Percentiles rank a stretch among this genome's conserved stretches.
Evolutionary conservation across 2,329 filamentous ascomycete genomes (phyloP).

Genomic region (Geosmithia flava): DNA sequence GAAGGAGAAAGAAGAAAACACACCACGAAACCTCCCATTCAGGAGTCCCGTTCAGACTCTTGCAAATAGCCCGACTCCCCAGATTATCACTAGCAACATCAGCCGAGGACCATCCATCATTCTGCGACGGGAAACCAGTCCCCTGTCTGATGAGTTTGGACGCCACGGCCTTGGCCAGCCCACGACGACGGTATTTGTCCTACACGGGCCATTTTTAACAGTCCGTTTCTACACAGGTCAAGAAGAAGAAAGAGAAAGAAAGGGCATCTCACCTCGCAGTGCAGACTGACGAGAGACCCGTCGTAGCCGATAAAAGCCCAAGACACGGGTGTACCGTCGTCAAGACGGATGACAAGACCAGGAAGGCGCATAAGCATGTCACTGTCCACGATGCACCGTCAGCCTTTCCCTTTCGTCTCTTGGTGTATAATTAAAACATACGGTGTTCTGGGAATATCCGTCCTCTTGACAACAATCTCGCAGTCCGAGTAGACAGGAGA

Average conservation of each 20-base stretch:
- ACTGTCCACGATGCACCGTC: slow-evolving; percentile 10
- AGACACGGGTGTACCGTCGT: slow-evolving; percentile 38
- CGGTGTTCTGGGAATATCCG: slow-evolving; percentile 42
- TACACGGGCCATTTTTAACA: slow-evolving; percentile 7
- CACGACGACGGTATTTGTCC: slow-evolving; percentile 44
- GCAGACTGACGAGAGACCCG: slow-evolving; percentile 46
- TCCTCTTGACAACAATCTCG: slow-evolving; percentile 38
- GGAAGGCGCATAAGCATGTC: slow-evolving; percentile 30
- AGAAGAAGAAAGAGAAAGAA: background rate
- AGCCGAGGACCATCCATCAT: slow-evolving; percentile 43
- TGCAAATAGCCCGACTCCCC: slow-evolving; percentile 50
- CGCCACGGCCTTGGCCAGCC: slow-evolving; percentile 50
- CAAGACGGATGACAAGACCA: slow-evolving; percentile 30
- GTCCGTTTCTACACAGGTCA: background rate
- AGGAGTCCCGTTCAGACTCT: slow-evolving; percentile 42
- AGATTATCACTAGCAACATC: slow-evolving; percentile 51
- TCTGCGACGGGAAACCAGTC: slow-evolving; percentile 23
- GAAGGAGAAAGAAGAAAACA: slow-evolving; percentile 10
- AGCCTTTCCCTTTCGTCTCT: background rate
- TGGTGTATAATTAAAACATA: slow-evolving; percentile 22
- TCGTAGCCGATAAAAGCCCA: slow-evolving; percentile 55
- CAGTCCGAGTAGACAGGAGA: slow-evolving; percentile 38
- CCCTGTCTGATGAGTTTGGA: slow-evolving; percentile 43
- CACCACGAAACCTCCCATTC: slow-evolving; percentile 49
- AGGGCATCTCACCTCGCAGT: slow-evolving; percentile 34